Conservation (phyloP, 208 protist genomes). For the Leishmania gerbilli region DNA sequence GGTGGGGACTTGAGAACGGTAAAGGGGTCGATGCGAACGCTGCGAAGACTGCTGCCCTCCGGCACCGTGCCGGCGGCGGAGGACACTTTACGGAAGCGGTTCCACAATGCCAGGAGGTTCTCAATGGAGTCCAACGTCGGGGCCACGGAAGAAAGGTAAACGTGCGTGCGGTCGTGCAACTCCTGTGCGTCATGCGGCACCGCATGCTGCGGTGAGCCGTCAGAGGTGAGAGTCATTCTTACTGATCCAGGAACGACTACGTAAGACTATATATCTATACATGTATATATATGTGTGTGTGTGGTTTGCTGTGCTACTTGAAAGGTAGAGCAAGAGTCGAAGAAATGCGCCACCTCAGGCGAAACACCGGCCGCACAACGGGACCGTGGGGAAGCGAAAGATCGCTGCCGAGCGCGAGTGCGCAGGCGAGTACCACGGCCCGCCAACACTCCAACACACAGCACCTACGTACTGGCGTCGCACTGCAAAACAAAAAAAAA, state of each 20-base stretch:
- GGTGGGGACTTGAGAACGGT: conserved; percentile 20
- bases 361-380: background rate
- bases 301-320: background rate
- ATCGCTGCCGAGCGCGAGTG: background rate
- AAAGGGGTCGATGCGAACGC: conserved; percentile 24
- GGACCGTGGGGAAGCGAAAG: background rate
- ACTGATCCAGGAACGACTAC: background rate
- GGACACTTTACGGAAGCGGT: conserved; percentile 6
- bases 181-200: conserved; percentile 20
- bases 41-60: conserved; percentile 11
- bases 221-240: conserved; percentile 2
- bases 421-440: no score
- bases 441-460: background rate
- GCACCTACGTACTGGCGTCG: background rate
- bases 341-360: background rate
- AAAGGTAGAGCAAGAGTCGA: conserved; percentile 5
- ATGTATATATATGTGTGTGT: background rate
- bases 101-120: conserved; percentile 14
- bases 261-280: background rate
- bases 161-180: conserved; percentile 20
- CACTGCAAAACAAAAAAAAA: background rate
- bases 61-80: background rate
- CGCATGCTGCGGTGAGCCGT: background rate
- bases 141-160: conserved; percentile 12
- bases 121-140: conserved; percentile 25